Evolutionary conservation across 2,329 filamentous ascomycete species (phyloP).

Genomic region (Aaosphaeria arxii): DNA sequence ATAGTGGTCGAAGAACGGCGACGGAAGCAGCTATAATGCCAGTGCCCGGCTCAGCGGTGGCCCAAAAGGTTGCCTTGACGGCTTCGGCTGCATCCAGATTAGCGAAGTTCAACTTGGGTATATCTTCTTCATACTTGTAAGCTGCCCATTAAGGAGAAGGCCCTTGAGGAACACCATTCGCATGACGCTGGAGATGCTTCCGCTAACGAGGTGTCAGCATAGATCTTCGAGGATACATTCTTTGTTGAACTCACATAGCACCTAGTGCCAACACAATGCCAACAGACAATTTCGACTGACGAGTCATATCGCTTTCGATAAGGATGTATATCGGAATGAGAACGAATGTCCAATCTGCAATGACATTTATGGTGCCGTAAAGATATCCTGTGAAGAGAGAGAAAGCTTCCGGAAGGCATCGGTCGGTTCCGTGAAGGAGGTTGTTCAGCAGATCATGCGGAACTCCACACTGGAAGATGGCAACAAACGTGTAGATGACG

Average conservation of each 20-base stretch:
- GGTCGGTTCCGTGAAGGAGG: constrained; percentile 9
- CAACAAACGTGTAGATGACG: constrained; percentile 25
- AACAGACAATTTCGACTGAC: constrained; percentile 45
- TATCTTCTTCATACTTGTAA: constrained; percentile 6
- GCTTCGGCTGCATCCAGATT: constrained; percentile 22
- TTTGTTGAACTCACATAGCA: constrained; percentile 34
- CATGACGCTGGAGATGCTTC: constrained; percentile 29
- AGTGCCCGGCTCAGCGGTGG: constrained; percentile 49
- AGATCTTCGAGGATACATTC: not conserved
- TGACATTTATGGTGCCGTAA: constrained; percentile 29
- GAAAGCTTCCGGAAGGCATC: constrained; percentile 22
- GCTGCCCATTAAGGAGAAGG: constrained; percentile 10
- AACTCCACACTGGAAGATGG: constrained; percentile 28
- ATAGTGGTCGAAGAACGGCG: constrained; percentile 46
- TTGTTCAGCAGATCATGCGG: constrained; percentile 22
- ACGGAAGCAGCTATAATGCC: constrained; percentile 50
- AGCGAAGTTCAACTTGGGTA: not conserved
- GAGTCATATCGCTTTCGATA: constrained; percentile 43
- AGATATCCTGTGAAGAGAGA: constrained; percentile 24
- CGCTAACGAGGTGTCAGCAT: constrained; percentile 11
- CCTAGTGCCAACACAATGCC: constrained; percentile 44
- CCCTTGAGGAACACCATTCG: constrained; percentile 31
- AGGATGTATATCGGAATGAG: constrained; percentile 31
- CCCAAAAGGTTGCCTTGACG: constrained; percentile 43
- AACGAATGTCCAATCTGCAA: constrained; percentile 35